A percentile compares a stretch with the other conserved stretches of the same genome.
Conservation (phyloP, 768 basidiomycete genomes). For the Neoboletus magnificus region DNA sequence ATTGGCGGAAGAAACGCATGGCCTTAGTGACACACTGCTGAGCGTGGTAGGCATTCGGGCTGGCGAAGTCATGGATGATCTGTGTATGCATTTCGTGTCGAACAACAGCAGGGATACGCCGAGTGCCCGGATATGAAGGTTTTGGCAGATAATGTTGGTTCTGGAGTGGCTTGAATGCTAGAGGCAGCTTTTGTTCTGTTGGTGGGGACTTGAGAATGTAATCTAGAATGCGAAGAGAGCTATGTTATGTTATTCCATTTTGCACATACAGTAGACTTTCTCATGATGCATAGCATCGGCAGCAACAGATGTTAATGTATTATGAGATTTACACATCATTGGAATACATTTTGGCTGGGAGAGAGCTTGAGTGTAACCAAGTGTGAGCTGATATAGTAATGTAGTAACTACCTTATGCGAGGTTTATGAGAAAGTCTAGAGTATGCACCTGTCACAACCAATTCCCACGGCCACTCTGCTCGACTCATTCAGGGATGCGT, state of each 20-base stretch:
- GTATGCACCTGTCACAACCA: background rate
- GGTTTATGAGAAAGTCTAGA: no score
- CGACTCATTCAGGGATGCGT: slow-evolving; percentile 53
- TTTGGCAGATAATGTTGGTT: background rate
- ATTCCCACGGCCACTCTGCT: slow-evolving; percentile 26
- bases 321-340: no score
- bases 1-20: slow-evolving; percentile 37
- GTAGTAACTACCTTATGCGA: no score
- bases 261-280: no score
- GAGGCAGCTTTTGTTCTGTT: background rate
- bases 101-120: background rate
- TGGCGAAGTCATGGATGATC: slow-evolving; percentile 44
- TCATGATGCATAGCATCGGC: no score
- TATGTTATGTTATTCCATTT: background rate
- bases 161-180: background rate
- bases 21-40: slow-evolving; percentile 44
- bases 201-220: background rate
- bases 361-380: no score
- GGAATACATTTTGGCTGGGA: no score
- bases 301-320: no score
- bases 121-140: slow-evolving; percentile 8
- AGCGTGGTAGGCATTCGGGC: slow-evolving; percentile 44
- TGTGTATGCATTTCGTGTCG: slow-evolving; percentile 13
- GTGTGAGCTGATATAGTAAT: no score
- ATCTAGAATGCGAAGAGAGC: background rate